phyloP scores from a whole-genome alignment of 2,329 filamentous ascomycete genomes.

The Cladosporium sp. region DNA sequence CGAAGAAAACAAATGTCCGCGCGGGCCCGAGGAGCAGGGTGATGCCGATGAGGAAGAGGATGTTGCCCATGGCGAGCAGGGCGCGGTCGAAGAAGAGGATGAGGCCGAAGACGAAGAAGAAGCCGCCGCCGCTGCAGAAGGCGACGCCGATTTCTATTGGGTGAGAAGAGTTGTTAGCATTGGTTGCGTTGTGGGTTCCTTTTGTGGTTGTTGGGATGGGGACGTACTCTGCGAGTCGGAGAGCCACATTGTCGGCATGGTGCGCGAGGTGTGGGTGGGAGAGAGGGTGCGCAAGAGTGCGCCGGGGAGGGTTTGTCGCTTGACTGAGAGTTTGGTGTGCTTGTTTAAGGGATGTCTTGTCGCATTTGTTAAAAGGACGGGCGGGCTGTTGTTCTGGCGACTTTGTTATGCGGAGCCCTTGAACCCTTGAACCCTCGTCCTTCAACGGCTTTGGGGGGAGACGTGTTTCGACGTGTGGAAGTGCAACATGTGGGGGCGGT shows the following conservation, averaged over 20 bases:
- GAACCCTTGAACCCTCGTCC: not conserved
- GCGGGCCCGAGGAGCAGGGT: conserved; percentile 91
- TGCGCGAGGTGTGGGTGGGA: conserved; percentile 30
- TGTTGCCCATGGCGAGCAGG: conserved; percentile 98
- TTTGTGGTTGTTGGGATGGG: conserved; percentile 24
- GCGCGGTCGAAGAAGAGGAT: conserved; percentile 97
- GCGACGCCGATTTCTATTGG: conserved; percentile 85
- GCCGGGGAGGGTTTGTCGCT: not conserved
- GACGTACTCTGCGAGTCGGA: conserved; percentile 87
- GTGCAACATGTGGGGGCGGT: not conserved
- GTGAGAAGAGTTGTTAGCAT: conserved; percentile 17
- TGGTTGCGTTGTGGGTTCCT: conserved; percentile 20
- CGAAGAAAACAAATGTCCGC: conserved; percentile 93
- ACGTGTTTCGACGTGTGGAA: conserved; percentile 2
- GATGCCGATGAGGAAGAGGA: conserved; percentile 95
- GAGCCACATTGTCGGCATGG: conserved; percentile 91
- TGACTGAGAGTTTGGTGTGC: not conserved
- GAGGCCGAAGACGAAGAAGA: conserved; percentile 93
- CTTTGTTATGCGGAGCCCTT: conserved; percentile 1
- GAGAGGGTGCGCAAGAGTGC: not conserved
- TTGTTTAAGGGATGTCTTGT: not conserved
- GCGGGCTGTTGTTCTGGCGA: not conserved
- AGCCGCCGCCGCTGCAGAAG: conserved; percentile 93
- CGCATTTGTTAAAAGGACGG: not conserved
- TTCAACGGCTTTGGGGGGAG: not conserved